phyloP scores from a whole-genome alignment of 2,329 filamentous ascomycete species.

The Neofusicoccum cordaticola region DNA sequence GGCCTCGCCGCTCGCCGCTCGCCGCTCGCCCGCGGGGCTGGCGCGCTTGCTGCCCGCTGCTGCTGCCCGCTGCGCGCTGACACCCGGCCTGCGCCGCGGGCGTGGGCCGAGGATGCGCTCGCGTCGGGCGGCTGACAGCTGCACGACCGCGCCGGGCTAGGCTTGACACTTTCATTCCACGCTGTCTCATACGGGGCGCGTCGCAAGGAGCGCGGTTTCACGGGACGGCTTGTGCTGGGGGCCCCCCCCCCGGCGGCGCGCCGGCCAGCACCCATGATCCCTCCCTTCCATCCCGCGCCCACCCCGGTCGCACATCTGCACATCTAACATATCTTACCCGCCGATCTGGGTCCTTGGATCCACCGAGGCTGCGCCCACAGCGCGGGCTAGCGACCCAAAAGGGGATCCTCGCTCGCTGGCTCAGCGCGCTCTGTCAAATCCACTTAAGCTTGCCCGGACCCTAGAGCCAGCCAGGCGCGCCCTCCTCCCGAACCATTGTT shows the following conservation, averaged over 20 bases:
- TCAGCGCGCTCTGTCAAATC: slow-evolving; percentile 14
- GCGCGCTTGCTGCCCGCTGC: not conserved
- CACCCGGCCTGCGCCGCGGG: not conserved
- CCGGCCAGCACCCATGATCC: slow-evolving; percentile 10
- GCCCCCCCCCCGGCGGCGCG: slow-evolving; percentile 1
- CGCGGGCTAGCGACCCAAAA: slow-evolving; percentile 16
- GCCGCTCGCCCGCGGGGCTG: not conserved
- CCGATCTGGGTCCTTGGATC: slow-evolving; percentile 17
- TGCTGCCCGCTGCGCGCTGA: not conserved
- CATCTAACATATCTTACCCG: slow-evolving; percentile 18
- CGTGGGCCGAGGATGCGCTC: not conserved
- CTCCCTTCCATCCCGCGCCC: slow-evolving; percentile 12
- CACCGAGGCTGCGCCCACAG: slow-evolving; percentile 16
- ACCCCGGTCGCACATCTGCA: slow-evolving; percentile 19
- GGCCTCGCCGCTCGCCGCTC: not conserved
- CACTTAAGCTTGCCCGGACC: slow-evolving; percentile 18
- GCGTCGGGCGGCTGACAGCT: not conserved
- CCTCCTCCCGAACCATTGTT: slow-evolving; percentile 16
- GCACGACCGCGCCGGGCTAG: not conserved
- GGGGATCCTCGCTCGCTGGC: slow-evolving; percentile 15
- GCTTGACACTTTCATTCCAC: not conserved
- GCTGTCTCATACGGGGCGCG: slow-evolving; percentile 10
- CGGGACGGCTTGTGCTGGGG: slow-evolving; percentile 5
- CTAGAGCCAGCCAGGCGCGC: slow-evolving; percentile 15
- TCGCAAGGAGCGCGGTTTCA: slow-evolving; percentile 14